phyloP scores from a whole-genome alignment of 2,329 filamentous ascomycete species.

The Aspergillus sojae region DNA sequence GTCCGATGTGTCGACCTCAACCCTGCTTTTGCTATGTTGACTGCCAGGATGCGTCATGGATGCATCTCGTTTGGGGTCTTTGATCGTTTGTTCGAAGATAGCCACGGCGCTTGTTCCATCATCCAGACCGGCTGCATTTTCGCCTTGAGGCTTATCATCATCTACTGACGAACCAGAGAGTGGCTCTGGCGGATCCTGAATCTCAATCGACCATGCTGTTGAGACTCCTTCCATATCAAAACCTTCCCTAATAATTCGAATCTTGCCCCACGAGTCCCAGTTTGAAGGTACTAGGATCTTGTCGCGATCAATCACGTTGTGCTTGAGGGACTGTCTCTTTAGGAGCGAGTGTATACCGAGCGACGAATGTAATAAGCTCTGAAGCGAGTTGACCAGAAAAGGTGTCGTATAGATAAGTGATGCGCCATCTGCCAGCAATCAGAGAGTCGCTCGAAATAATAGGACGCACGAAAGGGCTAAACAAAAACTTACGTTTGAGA shows the following conservation, averaged over 20 bases:
- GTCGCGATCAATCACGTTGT: slow-evolving; percentile 90
- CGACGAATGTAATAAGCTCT: slow-evolving; percentile 79
- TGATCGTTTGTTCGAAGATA: slow-evolving; percentile 78
- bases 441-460: slow-evolving; percentile 13
- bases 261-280: slow-evolving; percentile 99
- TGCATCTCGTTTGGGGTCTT: slow-evolving; percentile 69
- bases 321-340: slow-evolving; percentile 76
- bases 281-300: slow-evolving; percentile 94
- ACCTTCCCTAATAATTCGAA: slow-evolving; percentile 83
- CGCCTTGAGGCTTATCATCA: slow-evolving; percentile 29
- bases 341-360: slow-evolving; percentile 83
- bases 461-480: slow-evolving; percentile 18
- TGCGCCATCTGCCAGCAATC: slow-evolving; percentile 64
- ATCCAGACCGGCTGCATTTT: slow-evolving; percentile 22
- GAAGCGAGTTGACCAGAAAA: slow-evolving; percentile 74
- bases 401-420: slow-evolving; percentile 84
- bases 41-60: slow-evolving; percentile 56
- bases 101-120: slow-evolving; percentile 64
- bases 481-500: slow-evolving; percentile 69
- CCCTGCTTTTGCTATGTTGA: slow-evolving; percentile 42
- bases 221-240: slow-evolving; percentile 90
- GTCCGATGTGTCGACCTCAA: slow-evolving; percentile 69
- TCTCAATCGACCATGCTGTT: slow-evolving; percentile 81
- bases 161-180: slow-evolving; percentile 28
- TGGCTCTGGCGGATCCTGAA: slow-evolving; percentile 58